Evolutionary conservation across 75 land plant genomes (phyloP), one percentile per base, ranked within the genome.

Genomic region (Pinus albicaulis): DNA sequence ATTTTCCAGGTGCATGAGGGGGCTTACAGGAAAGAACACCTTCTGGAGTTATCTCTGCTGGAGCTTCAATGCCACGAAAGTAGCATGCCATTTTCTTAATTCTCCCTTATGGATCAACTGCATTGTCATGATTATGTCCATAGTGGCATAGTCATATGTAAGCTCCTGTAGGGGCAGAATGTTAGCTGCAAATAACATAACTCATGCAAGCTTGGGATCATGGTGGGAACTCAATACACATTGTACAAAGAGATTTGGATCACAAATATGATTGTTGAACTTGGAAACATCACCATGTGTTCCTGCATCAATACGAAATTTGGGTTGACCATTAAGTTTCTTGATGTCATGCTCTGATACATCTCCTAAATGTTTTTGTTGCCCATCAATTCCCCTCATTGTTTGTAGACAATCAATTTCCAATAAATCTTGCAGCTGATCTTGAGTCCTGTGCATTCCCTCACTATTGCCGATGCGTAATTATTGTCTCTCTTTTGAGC

Each of bases 201-300:
- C 60, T 36, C 86, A 80, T 10, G 95, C 92, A 23, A 83, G 79
- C 59, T 83, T 89, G 11, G 88, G 65, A 62, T 95, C 92, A 64
- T 83, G 88, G 74, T 92, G 93, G 11, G 87, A 80, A 76, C 86
- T 86, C 44, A 95, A 74, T 53, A 95, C 86, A 81, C 93, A 93
- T 58, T 95, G 95, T 10, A 95, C 92, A 76, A 95, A 95, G 5
- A 95, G 82, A 76, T 95, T 95, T 36, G 93, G 93, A 31, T 84
- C 82, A 77, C 98, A 95, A 74, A 95, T 92, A 70, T 95, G 98
- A 69, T 95, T 95, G 28, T 92, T 92, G 73, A 92, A 95, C 41
- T 95, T 79, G 4, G 95, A 84, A 53, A 95, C 74, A 76, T 83
- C 89, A 3, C 98, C 98, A 80, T 55, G 74, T 14, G 76, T 52